A percentile compares a stretch with the other conserved stretches of the same genome.
phyloP scores from a whole-genome alignment of 2,329 filamentous ascomycete genomes.

The Blastomyces silverae region DNA sequence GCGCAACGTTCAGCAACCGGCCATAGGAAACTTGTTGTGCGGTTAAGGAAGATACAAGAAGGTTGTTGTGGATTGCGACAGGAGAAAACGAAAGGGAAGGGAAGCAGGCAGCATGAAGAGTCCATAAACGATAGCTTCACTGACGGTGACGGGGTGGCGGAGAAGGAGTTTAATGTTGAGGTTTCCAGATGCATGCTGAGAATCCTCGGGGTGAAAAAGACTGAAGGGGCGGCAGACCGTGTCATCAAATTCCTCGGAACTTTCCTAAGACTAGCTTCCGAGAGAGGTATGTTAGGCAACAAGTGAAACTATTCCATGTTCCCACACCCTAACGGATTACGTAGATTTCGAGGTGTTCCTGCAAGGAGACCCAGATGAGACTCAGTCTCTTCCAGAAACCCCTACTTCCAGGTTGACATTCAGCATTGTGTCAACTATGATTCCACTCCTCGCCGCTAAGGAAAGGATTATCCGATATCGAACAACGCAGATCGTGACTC shows the following conservation, averaged over 20 bases:
- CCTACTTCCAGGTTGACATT: slow-evolving; percentile 73
- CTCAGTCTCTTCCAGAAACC: slow-evolving; percentile 68
- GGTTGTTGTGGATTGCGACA: slow-evolving; percentile 58
- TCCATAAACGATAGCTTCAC: slow-evolving; percentile 36
- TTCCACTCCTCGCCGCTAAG: slow-evolving; percentile 74
- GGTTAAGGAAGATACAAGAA: slow-evolving; percentile 84
- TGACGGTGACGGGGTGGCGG: slow-evolving; percentile 62
- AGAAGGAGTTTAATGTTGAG: slow-evolving; percentile 81
- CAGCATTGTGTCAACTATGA: slow-evolving; percentile 63
- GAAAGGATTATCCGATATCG: slow-evolving; percentile 90
- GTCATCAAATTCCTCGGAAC: slow-evolving; percentile 79
- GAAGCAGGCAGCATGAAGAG: slow-evolving; percentile 20
- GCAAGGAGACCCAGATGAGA: slow-evolving; percentile 59
- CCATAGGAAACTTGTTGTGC: slow-evolving; percentile 82
- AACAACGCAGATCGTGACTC: slow-evolving; percentile 79
- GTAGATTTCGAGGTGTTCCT: slow-evolving; percentile 62
- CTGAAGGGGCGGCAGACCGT: slow-evolving; percentile 79
- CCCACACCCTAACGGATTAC: slow-evolving; percentile 19
- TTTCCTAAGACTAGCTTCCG: slow-evolving; percentile 65
- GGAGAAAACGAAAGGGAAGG: slow-evolving; percentile 31
- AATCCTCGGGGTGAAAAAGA: slow-evolving; percentile 82
- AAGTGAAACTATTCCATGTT: background rate
- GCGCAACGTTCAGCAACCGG: slow-evolving; percentile 85
- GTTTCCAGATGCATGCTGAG: slow-evolving; percentile 75
- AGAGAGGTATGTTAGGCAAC: slow-evolving; percentile 44